A percentile compares a stretch with the other conserved stretches of the same genome.
Evolutionary conservation across 2,329 filamentous ascomycete genomes (phyloP).

Genomic region (Sclerotinia borealis): DNA sequence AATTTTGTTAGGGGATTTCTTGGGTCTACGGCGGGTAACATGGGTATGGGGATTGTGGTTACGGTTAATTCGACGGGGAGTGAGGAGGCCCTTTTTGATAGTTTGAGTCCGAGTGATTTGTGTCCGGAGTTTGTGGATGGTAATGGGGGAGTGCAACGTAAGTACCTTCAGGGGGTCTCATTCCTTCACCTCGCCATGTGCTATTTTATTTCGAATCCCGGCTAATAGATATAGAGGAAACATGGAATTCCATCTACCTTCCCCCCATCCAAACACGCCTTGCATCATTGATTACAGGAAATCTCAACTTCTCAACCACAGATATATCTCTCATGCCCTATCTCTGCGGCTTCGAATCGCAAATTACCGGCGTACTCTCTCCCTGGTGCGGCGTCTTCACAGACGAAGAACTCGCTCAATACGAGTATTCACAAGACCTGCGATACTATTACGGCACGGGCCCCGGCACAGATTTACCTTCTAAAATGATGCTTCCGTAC

Average conservation of each 20-base stretch:
- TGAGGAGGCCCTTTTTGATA: conserved; percentile 50
- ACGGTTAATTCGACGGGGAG: conserved; percentile 52
- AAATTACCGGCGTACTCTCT: conserved; percentile 55
- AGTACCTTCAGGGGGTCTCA: background rate
- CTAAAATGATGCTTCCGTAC: conserved; percentile 56
- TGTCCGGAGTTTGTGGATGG: conserved; percentile 54
- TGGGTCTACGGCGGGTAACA: conserved; percentile 46
- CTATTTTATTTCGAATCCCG: background rate
- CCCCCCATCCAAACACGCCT: conserved; percentile 4
- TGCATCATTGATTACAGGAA: conserved; percentile 33
- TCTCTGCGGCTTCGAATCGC: conserved; percentile 65
- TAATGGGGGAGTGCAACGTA: conserved; percentile 40
- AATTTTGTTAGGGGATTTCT: conserved; percentile 57
- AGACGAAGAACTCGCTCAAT: conserved; percentile 53
- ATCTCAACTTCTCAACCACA: conserved; percentile 46
- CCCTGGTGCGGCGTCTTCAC: conserved; percentile 59
- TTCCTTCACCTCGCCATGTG: too few relatives aligned
- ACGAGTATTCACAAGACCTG: conserved; percentile 63
- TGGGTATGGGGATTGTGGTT: conserved; percentile 52
- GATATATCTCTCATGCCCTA: conserved; percentile 58
- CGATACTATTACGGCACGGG: conserved; percentile 63
- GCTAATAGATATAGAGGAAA: background rate
- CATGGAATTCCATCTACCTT: conserved; percentile 5
- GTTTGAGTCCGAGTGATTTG: conserved; percentile 55
- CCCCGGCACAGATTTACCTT: conserved; percentile 47